These are phyloP conservation scores for Verticillium albo-atrum DNA, from an alignment of 2,329 filamentous ascomycete species.

Conservation along the genomic window DNA sequence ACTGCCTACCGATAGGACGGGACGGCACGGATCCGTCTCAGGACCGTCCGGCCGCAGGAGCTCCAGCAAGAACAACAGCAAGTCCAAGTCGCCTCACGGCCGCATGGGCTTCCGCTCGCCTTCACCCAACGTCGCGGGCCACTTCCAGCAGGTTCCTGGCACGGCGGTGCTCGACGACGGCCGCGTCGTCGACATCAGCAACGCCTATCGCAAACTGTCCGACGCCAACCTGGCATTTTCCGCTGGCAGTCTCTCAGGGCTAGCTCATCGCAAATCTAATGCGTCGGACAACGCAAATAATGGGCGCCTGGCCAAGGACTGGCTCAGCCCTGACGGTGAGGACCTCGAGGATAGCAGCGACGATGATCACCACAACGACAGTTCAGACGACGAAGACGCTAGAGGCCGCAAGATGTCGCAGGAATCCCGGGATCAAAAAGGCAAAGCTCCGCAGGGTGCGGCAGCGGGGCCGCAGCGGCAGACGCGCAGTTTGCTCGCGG, in stretches of 20 bases:
- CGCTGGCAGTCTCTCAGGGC: slow-evolving; percentile 56
- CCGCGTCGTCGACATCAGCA: slow-evolving; percentile 61
- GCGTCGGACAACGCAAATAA: slow-evolving; percentile 32
- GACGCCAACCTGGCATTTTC: slow-evolving; percentile 65
- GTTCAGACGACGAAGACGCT: slow-evolving; percentile 64
- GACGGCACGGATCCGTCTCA: slow-evolving; percentile 32
- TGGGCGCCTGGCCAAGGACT: slow-evolving; percentile 64
- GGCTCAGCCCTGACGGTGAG: slow-evolving; percentile 61
- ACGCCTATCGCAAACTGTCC: slow-evolving; percentile 66
- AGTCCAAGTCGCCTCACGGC: slow-evolving; percentile 51
- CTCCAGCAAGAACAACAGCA: slow-evolving; percentile 25
- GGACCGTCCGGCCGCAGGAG: slow-evolving; percentile 18
- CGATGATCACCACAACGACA: slow-evolving; percentile 56
- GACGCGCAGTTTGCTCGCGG: slow-evolving; percentile 62
- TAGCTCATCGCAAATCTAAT: slow-evolving; percentile 53
- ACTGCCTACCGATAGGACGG: slow-evolving; percentile 41
- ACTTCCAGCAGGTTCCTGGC: slow-evolving; percentile 12
- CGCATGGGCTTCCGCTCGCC: slow-evolving; percentile 27
- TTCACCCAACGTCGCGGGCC: slow-evolving; percentile 10
- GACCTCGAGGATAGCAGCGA: slow-evolving; percentile 66
- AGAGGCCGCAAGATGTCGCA: slow-evolving; percentile 55
- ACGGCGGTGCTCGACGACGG: slow-evolving; percentile 54
- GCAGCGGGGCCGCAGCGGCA: slow-evolving; percentile 34
- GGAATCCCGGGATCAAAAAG: slow-evolving; percentile 37
- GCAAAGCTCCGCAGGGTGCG: slow-evolving; percentile 25